A percentile compares a stretch with the other conserved stretches of the same genome.
Evolutionary conservation across 1,284 basidiomycete species (phyloP).

Genomic region (Pseudozyma sp.): DNA sequence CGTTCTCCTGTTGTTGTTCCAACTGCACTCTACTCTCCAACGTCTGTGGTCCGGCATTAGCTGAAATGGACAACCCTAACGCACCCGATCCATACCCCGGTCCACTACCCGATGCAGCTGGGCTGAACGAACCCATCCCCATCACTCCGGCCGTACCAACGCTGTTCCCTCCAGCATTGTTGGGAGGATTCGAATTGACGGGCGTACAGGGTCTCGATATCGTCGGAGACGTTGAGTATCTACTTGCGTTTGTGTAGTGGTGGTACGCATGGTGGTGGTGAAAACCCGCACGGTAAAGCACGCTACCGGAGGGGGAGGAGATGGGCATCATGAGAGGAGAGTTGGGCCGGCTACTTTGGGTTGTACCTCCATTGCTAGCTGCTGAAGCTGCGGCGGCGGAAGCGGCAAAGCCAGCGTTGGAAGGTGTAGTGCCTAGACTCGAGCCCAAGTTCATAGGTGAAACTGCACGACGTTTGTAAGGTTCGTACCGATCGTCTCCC

Average conservation of each 20-base stretch:
- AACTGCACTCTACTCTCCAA: constrained; percentile 22
- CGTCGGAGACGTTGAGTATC: constrained; percentile 43
- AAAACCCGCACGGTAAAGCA: constrained; percentile 20
- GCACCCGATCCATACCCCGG: constrained; percentile 56
- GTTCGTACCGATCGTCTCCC: constrained; percentile 51
- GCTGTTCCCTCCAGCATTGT: constrained; percentile 1
- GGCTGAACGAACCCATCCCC: constrained; percentile 23
- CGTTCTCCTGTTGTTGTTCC: constrained; percentile 39
- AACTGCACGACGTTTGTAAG: constrained; percentile 56
- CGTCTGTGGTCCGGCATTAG: constrained; percentile 28
- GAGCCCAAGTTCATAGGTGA: constrained; percentile 49
- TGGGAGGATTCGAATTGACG: constrained; percentile 9
- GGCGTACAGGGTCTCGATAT: constrained; percentile 42
- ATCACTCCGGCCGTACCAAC: not conserved
- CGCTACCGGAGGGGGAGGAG: constrained; percentile 26
- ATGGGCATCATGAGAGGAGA: constrained; percentile 38
- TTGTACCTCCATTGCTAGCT: not conserved
- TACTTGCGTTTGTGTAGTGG: constrained; percentile 3
- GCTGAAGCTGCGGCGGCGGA: constrained; percentile 10
- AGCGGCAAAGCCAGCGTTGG: constrained; percentile 13
- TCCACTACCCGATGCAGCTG: constrained; percentile 41
- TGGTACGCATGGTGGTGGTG: constrained; percentile 18
- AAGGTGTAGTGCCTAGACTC: constrained; percentile 18
- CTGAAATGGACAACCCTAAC: constrained; percentile 43
- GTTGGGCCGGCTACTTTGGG: constrained; percentile 3